Evolutionary conservation across 208 protist genomes (phyloP), one percentile per base, ranked within the genome.

Genomic region (Wallacemonas sp.): DNA sequence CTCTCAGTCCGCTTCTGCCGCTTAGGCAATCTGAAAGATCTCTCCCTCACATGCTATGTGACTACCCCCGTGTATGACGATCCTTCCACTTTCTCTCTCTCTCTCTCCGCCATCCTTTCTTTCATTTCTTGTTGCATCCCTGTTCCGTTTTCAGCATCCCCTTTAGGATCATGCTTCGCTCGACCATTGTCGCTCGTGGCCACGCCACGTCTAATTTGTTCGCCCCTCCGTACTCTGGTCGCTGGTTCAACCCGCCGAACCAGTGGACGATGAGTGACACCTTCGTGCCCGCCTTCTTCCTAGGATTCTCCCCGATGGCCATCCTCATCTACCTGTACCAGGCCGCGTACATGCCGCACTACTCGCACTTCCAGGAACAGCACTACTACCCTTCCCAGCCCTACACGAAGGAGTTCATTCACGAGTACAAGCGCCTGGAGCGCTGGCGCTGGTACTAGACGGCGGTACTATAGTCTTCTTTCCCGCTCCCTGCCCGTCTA

Each of bases 391-490:
- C 88, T 2, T 69, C 86, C 0, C 91, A 94, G 71, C 80, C 84
- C 26, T 96, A 96, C 71, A 93, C 87, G 55, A 96, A 96, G 76
- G 88, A 96, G 74, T 96, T 96, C 75, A 96, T 96, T 61, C 81
- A 93, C 70, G 82, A 92, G 68, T 96, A 96, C 75, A 82, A 93
- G 64, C 86, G 91, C 29, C 72, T 96, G 11, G 88, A 96, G 74
- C 91, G 91, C 44, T 96, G 91, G 91, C 77, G 91, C 32, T 94
- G 88, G 87, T 96, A 96, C 68, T 96, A 83, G 63, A 41, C 5
- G n/a, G n/a, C n/a, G n/a, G n/a, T n/a, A n/a, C n/a, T n/a, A n/a
- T n/a, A n/a, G n/a, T n/a, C n/a, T n/a, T n/a, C n/a, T n/a, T n/a
- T n/a, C n/a, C n/a, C n/a, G n/a, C n/a, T n/a, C n/a, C n/a, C n/a